phyloP scores from a whole-genome alignment of 495 filamentous ascomycete genomes.

The Penicillium samsonianum region DNA sequence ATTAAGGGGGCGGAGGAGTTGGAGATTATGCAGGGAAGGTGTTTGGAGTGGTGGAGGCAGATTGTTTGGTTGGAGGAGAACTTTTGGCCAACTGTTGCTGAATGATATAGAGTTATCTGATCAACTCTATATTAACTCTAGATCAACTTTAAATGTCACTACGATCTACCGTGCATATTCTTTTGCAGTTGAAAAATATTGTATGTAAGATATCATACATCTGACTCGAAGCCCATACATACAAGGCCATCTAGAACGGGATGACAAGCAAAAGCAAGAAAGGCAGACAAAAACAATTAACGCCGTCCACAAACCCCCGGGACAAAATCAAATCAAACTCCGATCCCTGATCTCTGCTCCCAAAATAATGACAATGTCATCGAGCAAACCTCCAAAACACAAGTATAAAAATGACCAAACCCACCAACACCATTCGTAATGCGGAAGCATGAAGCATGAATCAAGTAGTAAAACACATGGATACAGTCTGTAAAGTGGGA shows the following conservation, averaged over 20 bases:
- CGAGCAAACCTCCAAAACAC: constrained; percentile 1
- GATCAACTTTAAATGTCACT: background rate
- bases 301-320: constrained; percentile 5
- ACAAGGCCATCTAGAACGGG: constrained; percentile 17
- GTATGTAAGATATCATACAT: constrained; percentile 28
- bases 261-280: constrained; percentile 7
- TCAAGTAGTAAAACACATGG: constrained; percentile 11
- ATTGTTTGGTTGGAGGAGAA: constrained; percentile 54
- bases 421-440: constrained; percentile 31
- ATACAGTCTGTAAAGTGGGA: constrained; percentile 12
- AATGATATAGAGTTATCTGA: background rate
- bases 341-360: constrained; percentile 17
- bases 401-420: constrained; percentile 11
- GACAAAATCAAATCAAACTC: background rate
- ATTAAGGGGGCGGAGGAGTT: constrained; percentile 41
- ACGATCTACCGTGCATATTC: too few species aligned
- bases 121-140: background rate
- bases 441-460: constrained; percentile 20
- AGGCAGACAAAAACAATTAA: constrained; percentile 11
- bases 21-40: constrained; percentile 34
- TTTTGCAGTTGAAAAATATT: constrained; percentile 7
- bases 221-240: constrained; percentile 16
- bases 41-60: constrained; percentile 53
- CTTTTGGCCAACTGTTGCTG: constrained; percentile 47
- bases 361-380: background rate